phyloP scores from a whole-genome alignment of 805 yeast genomes.

The Priceomyces medius region DNA sequence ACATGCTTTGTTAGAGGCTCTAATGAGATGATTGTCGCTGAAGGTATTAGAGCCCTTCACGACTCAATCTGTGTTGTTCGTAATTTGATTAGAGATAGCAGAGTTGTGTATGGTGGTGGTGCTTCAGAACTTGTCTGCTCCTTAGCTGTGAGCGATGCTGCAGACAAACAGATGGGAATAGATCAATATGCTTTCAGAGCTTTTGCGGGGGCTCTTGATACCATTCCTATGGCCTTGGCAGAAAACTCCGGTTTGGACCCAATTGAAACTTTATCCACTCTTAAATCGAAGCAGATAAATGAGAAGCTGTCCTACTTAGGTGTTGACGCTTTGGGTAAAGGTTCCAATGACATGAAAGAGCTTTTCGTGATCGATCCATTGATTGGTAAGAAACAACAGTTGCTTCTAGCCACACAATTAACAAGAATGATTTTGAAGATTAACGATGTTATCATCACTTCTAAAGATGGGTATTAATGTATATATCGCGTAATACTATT shows the following conservation, averaged over 20 bases:
- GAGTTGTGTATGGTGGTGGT: slow-evolving; percentile 99
- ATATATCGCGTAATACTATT: slow-evolving; percentile 2
- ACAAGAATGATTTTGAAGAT: slow-evolving; percentile 97
- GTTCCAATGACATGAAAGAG: slow-evolving; percentile 89
- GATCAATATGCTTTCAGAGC: slow-evolving; percentile 98
- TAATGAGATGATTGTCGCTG: slow-evolving; percentile 96
- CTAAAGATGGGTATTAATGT: slow-evolving; percentile 65
- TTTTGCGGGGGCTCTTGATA: slow-evolving; percentile 86
- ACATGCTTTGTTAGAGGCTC: slow-evolving; percentile 94
- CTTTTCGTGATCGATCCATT: slow-evolving; percentile 94
- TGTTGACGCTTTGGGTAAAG: slow-evolving; percentile 89
- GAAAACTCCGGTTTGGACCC: slow-evolving; percentile 96
- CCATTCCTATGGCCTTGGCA: slow-evolving; percentile 90
- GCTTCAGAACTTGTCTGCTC: slow-evolving; percentile 96
- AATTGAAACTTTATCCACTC: slow-evolving; percentile 79
- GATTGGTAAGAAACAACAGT: slow-evolving; percentile 96
- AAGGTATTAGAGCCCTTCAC: slow-evolving; percentile 92
- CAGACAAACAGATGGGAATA: slow-evolving; percentile 90
- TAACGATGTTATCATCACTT: slow-evolving; percentile 91
- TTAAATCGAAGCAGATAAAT: slow-evolving; percentile 81
- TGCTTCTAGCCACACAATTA: slow-evolving; percentile 91
- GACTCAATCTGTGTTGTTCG: slow-evolving; percentile 97
- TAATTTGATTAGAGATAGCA: slow-evolving; percentile 84
- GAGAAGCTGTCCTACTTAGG: slow-evolving; percentile 74
- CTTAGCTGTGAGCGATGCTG: slow-evolving; percentile 84